Evolutionary conservation across 352 stramenopile species (phyloP).

Genomic region (Globisporangium lucens): DNA sequence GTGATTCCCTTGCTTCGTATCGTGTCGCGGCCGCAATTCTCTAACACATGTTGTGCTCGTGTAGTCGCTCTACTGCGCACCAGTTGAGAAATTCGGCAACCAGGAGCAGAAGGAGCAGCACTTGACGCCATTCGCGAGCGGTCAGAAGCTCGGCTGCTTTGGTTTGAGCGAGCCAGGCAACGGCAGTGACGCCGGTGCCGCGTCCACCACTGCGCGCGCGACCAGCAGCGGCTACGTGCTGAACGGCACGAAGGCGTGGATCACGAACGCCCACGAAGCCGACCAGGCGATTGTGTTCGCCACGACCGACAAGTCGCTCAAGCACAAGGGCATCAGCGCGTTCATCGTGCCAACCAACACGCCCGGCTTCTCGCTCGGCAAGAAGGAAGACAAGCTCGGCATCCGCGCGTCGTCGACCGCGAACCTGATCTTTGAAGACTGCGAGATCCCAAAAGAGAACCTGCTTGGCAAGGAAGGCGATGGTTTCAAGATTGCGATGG

Average conservation of each 20-base stretch:
- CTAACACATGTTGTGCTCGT: slow-evolving; percentile 17
- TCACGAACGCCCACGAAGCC: slow-evolving; percentile 94
- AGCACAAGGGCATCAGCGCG: slow-evolving; percentile 96
- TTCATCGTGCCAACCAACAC: slow-evolving; percentile 93
- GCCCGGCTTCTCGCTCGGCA: slow-evolving; percentile 93
- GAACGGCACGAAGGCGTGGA: slow-evolving; percentile 97
- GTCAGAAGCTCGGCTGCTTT: slow-evolving; percentile 94
- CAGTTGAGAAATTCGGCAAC: slow-evolving; percentile 93
- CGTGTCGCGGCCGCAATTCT: neutral
- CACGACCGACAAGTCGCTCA: slow-evolving; percentile 95
- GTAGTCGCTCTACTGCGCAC: slow-evolving; percentile 95
- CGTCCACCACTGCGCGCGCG: slow-evolving; percentile 87
- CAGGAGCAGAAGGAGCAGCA: slow-evolving; percentile 91
- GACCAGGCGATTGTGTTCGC: slow-evolving; percentile 95
- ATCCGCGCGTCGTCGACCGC: slow-evolving; percentile 95
- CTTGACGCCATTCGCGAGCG: slow-evolving; percentile 87
- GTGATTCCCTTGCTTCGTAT: neutral
- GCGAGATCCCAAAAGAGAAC: slow-evolving; percentile 88
- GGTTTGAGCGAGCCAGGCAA: slow-evolving; percentile 93
- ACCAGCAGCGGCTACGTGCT: slow-evolving; percentile 91
- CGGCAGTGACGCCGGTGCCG: slow-evolving; percentile 92
- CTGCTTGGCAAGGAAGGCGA: slow-evolving; percentile 81
- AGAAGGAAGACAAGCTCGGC: slow-evolving; percentile 98
- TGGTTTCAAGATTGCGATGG: slow-evolving; percentile 90
- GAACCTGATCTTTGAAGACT: slow-evolving; percentile 96